Evolutionary conservation across 176 grass and related monocot species (phyloP), one percentile per base, ranked within the genome.

Genomic region (Thalia dealbata): DNA sequence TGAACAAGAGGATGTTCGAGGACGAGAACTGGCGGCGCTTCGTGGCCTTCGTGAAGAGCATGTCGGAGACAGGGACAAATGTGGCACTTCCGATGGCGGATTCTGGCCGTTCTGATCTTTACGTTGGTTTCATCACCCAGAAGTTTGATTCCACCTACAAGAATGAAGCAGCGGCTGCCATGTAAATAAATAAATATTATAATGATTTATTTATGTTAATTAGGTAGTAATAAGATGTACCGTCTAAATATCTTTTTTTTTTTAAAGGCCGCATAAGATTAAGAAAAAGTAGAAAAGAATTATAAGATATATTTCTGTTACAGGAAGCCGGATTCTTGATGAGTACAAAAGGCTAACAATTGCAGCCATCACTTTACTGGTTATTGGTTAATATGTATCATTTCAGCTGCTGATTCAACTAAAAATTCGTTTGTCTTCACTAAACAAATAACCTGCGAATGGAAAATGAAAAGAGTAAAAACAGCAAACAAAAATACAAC

Each of bases 1-100:
- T 99, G 90, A 99, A 93, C 83, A 84, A 90, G 82, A 84, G 81
- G 52, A 80, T 99, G 51, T 92, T 99, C 69, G 90, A 99, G 18
- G 85, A 80, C 60, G 85, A 89, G 52, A 99, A 91, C 75, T 99
- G 95, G 95, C 46, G 87, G 22, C 70, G 84, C 42, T 99, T 99
- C 86, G 95, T 99, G 41, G 64, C 90, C 14, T 99, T 99, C 54
- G 90, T 91, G 59, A 88, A 82, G 81, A 79, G 72, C 25, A 93
- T 99, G 90, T 54, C 81, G 30, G 87, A 86, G 58, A 83, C 81
- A 19, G 85, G 90, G 24, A 63, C 56, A 43, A 88, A 78, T 64
- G 70, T 58, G 22, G 54, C 76, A 59, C 81, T 91, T 54, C 87
- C 83, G 18, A 80, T 65, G 71, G 86, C 87, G 52, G 90, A 93